Evolutionary conservation across 2,329 filamentous ascomycete species (phyloP), one percentile per base, ranked within the genome.

Genomic region (Celoporthe dispersa): DNA sequence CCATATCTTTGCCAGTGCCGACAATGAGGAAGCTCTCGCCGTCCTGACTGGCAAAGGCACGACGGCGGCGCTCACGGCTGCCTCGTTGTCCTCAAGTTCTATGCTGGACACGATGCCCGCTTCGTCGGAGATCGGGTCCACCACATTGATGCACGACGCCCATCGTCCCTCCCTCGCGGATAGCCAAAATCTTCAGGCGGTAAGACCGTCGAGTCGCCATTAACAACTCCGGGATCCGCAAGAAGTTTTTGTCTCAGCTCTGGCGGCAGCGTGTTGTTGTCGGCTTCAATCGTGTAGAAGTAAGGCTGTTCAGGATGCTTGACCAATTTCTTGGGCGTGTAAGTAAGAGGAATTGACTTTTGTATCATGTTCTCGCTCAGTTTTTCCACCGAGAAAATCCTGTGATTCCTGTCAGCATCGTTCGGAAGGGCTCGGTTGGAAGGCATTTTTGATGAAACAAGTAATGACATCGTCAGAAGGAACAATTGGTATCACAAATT

Each of bases 211-310:
- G 87, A 85, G 73, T 94, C 91, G 7, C 92, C 92, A 77, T 94
- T 94, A 9, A 90, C 88, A 3, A 89, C 85, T 8, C 84, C 85
- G 0, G 91, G 90, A 74, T 96, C 92, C 41, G 91, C 87, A 14
- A 97, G 84, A 1, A 98, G 85, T 73, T 91, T 88, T n/a, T 88
- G 85, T 68, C 91, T 89, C 9, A 94, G 91, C n/a, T 92, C 88
- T 7, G 92, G 90, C 0, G 94, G 91, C 2, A 99, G 85, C 0
- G 94, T 93, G 77, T 98, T 97, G 79, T 96, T 97, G 74, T 99
- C 97, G 14, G 94, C 89, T 81, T 98, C 93, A 66, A 97, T 94
- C 8, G 95, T 94, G 78, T 98, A 99, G 79, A 98, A 99, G 33
- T 97, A 86, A 22, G 94, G 91, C 66, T 93, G 88, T 6, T 96